phyloP scores from a whole-genome alignment of 805 yeast species.

The Teunomyces cretensis region DNA sequence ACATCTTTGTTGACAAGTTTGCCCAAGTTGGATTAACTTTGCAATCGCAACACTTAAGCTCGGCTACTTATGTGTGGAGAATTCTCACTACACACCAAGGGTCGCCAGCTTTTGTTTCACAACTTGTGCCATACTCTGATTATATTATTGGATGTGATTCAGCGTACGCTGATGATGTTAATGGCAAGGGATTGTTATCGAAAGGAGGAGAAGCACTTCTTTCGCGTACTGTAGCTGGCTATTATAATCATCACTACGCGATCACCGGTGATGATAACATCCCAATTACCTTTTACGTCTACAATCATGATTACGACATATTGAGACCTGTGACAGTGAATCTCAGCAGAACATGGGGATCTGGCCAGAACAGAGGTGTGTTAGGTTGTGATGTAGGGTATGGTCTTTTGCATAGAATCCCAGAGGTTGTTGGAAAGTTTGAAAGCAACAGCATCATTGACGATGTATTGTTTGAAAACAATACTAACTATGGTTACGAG shows the following conservation, averaged over 20 bases:
- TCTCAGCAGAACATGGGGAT: constrained; percentile 65
- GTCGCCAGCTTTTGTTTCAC: constrained; percentile 82
- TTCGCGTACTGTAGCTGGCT: constrained; percentile 62
- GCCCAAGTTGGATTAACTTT: constrained; percentile 62
- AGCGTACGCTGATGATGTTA: constrained; percentile 57
- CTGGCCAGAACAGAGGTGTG: constrained; percentile 61
- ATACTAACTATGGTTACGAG: constrained; percentile 18
- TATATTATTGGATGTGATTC: constrained; percentile 73
- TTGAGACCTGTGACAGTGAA: constrained; percentile 85
- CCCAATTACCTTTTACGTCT: constrained; percentile 55
- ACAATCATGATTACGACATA: constrained; percentile 83
- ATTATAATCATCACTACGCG: constrained; percentile 47
- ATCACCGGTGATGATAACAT: constrained; percentile 31
- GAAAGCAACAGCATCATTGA: constrained; percentile 32
- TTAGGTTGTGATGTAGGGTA: constrained; percentile 95
- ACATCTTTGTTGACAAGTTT: constrained; percentile 34
- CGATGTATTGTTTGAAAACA: constrained; percentile 34
- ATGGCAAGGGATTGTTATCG: constrained; percentile 63
- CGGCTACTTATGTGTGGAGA: constrained; percentile 86
- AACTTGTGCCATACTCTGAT: constrained; percentile 81
- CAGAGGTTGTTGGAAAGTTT: constrained; percentile 59
- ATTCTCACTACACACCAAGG: constrained; percentile 68
- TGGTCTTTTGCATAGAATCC: constrained; percentile 84
- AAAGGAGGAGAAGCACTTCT: constrained; percentile 85
- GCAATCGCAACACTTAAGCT: constrained; percentile 73